Evolutionary conservation across 2,329 filamentous ascomycete species (phyloP), one percentile per base, ranked within the genome.

Genomic region (Diaporthe caulivora): DNA sequence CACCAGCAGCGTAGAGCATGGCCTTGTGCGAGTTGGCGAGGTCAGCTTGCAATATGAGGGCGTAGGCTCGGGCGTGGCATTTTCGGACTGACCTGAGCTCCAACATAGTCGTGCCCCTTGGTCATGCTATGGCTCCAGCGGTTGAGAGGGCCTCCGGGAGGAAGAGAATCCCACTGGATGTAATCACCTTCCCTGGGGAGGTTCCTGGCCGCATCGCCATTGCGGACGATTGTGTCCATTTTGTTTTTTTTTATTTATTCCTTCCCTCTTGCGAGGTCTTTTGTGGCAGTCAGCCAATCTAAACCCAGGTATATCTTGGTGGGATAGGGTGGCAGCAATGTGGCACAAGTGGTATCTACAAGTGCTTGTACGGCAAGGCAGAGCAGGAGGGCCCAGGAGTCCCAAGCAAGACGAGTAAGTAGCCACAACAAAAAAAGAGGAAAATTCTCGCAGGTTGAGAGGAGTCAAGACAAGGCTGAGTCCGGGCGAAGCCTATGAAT

Each of bases 1-100:
- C 93, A 31, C 96, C 96, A 11, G 96, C 95, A 18, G 94, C 95
- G 83, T 97, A 98, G 29, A 98, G 89, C 96, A 98, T 98, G 54
- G 96, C 95, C 93, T 95, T 51, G 44, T 24, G 62, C 44, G 26
- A 18, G 49, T 51, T 51, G 44, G 29, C 26, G 29, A n/a, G 31
- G 29, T 65, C 13, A 65, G 62, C 21, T 77, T 44, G 44, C 29
- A 26, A 24, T 26, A 3, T 5, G 8, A 40, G 37, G 37, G 11
- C 37, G 9, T 13, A 44, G 44, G 62, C 26, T 2, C n/a, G 40
- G 58, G 10, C 3, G 4, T 9, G 34, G 11, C 24, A 42, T n/a
- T 29, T 29, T 58, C 29, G 47, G 24, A 62, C 73, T 73, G 82
- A 94, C 94, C 89, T 97, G 94, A 60, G 96, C 95, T 37, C 94